Evolutionary conservation across 768 basidiomycete genomes (phyloP).

Genomic region (Trametes sanguinea): DNA sequence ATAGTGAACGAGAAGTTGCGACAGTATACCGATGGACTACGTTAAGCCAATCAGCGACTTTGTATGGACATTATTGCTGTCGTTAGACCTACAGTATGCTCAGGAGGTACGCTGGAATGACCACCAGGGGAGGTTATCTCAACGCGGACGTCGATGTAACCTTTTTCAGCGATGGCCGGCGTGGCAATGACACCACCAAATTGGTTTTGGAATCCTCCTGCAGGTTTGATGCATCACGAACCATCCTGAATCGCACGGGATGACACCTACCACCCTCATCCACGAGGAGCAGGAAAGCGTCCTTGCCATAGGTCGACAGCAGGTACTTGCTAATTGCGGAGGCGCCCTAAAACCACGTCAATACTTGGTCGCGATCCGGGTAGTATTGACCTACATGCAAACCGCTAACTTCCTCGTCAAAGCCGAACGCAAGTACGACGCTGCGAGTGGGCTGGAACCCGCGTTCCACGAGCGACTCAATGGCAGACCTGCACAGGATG

Average conservation of each 20-base stretch:
- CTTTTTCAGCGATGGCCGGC: conserved; percentile 42
- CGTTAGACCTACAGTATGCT: conserved; percentile 47
- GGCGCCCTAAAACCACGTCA: conserved; percentile 41
- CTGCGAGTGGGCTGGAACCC: conserved; percentile 49
- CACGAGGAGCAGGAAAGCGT: conserved; percentile 54
- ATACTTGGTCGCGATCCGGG: neutral
- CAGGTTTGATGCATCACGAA: neutral
- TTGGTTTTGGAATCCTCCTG: conserved; percentile 33
- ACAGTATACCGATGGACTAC: conserved; percentile 52
- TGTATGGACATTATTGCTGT: too few relatives aligned
- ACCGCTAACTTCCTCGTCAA: conserved; percentile 52
- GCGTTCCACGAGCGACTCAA: conserved; percentile 48
- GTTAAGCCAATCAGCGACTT: neutral
- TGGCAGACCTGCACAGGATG: conserved; percentile 34
- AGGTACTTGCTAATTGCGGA: conserved; percentile 41
- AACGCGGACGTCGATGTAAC: conserved; percentile 44
- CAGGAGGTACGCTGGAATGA: conserved; percentile 54
- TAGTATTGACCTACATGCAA: conserved; percentile 24
- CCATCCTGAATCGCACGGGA: neutral
- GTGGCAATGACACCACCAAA: conserved; percentile 37
- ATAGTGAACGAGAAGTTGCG: conserved; percentile 46
- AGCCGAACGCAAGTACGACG: conserved; percentile 44
- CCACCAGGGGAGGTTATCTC: conserved; percentile 51
- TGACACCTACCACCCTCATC: conserved; percentile 55
- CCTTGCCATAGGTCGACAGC: conserved; percentile 46